phyloP scores from a whole-genome alignment of 768 basidiomycete genomes.

The Tulasnella calospora region DNA sequence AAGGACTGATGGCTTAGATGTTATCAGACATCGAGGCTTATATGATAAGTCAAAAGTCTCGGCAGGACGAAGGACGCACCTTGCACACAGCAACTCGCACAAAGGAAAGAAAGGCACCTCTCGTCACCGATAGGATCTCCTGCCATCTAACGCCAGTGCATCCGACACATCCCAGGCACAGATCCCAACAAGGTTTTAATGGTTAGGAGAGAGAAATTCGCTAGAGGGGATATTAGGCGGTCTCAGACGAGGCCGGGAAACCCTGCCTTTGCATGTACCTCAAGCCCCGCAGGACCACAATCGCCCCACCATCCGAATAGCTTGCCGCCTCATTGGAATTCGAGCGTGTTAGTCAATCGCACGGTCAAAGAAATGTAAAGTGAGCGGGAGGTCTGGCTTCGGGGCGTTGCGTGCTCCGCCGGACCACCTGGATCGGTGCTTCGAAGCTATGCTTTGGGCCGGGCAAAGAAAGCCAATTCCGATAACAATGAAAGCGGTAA shows the following conservation, averaged over 20 bases:
- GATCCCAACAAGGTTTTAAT: not conserved
- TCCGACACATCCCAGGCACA: not conserved
- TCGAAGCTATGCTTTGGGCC: not conserved
- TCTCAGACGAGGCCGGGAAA: not conserved
- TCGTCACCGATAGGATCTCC: not conserved
- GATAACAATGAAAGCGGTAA: not conserved
- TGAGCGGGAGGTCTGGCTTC: not conserved
- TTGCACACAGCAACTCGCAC: not conserved
- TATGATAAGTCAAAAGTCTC: not conserved
- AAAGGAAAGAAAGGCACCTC: not conserved
- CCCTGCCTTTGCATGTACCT: not conserved
- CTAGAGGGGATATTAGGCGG: not conserved
- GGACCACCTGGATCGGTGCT: not conserved
- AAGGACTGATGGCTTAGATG: not conserved
- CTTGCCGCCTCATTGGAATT: not conserved
- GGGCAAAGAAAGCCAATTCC: not conserved
- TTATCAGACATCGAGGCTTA: not conserved
- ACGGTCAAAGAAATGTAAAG: not conserved
- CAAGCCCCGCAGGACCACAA: not conserved
- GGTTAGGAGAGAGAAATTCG: not conserved
- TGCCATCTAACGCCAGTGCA: not conserved
- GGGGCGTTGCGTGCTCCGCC: too few relatives aligned
- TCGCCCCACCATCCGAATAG: not conserved
- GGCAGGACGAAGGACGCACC: not conserved
- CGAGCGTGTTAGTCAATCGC: not conserved